Evolutionary conservation across 129 eudicot genomes (phyloP).

Genomic region (Rutidosis leptorrhynchoides): DNA sequence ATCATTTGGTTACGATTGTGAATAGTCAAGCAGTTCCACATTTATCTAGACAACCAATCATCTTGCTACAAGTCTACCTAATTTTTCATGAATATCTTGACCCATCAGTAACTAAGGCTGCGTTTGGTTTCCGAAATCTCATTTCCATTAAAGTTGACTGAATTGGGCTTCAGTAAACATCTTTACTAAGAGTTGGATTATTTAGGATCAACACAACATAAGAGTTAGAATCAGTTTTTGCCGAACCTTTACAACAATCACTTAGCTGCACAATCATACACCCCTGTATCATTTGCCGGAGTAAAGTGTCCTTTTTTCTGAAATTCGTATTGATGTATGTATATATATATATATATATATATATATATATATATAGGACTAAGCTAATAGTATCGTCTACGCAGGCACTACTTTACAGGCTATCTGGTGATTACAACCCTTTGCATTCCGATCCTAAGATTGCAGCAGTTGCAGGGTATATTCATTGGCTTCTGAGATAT

Average conservation of each 20-base stretch:
- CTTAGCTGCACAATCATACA: neutral
- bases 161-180: no score
- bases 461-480: slow-evolving; percentile 82
- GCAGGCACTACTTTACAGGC: slow-evolving; percentile 96
- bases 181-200: no score
- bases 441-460: slow-evolving; percentile 85
- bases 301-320: neutral
- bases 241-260: neutral
- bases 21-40: neutral
- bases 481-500: slow-evolving; percentile 10
- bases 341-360: no score
- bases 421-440: slow-evolving; percentile 96
- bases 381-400: neutral
- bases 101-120: neutral
- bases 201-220: no score
- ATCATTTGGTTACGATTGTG: neutral
- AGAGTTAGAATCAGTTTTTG: neutral
- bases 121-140: no score
- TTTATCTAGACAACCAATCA: slow-evolving; percentile 2
- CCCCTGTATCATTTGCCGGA: no score
- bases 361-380: neutral
- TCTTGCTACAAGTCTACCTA: slow-evolving; percentile 1
- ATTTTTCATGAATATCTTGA: neutral
- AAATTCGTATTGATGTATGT: neutral
- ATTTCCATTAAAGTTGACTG: no score